A percentile compares a stretch with the other conserved stretches of the same genome.
Conservation (phyloP, 768 basidiomycete genomes). For the Fomitopsis serialis region DNA sequence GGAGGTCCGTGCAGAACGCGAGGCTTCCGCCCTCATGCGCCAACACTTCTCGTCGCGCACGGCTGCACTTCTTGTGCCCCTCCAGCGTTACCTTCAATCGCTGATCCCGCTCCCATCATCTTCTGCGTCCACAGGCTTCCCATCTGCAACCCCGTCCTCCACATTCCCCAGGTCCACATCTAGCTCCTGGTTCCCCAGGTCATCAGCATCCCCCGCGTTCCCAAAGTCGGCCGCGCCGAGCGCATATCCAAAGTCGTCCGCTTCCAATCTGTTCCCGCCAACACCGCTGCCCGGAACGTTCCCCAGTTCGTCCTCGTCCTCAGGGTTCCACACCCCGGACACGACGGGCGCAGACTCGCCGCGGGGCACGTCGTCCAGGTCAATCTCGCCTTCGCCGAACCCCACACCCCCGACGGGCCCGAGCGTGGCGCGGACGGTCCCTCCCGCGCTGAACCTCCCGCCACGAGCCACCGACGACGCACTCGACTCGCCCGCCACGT, state of each 20-base stretch:
- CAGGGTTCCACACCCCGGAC: not conserved
- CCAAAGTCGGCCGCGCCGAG: not conserved
- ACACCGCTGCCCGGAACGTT: not conserved
- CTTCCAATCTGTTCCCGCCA: not conserved
- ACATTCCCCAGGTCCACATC: not conserved
- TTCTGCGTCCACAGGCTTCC: conserved; percentile 14
- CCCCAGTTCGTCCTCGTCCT: not conserved
- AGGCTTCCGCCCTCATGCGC: conserved; percentile 61
- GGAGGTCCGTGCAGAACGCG: not conserved
- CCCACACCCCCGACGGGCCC: not conserved
- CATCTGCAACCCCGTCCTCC: not conserved
- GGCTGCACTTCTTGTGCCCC: conserved; percentile 79
- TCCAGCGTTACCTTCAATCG: conserved; percentile 87
- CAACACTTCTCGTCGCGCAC: conserved; percentile 84
- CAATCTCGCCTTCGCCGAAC: not conserved
- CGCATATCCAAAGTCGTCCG: not conserved
- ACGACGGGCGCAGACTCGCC: not conserved
- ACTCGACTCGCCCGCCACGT: not conserved
- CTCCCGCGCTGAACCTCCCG: not conserved
- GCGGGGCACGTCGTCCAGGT: not conserved
- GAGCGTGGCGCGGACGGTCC: not conserved
- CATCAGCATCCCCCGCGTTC: not conserved
- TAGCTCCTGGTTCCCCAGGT: not conserved
- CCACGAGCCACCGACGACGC: not conserved
- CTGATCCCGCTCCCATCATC: conserved; percentile 72